phyloP scores from a whole-genome alignment of 2,329 filamentous ascomycete genomes.

The Botryotinia convoluta region DNA sequence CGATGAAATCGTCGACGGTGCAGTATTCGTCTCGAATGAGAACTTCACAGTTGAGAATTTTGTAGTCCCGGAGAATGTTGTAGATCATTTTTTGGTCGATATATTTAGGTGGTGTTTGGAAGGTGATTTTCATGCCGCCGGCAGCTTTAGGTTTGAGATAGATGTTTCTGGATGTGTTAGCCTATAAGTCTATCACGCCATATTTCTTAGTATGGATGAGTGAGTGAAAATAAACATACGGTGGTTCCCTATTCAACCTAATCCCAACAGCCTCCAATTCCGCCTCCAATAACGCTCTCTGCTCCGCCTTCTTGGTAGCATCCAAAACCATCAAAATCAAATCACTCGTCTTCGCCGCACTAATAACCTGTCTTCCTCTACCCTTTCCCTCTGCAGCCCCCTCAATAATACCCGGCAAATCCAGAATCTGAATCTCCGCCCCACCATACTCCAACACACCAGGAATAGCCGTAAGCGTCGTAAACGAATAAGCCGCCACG shows the following conservation, averaged over 20 bases:
- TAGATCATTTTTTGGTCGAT: slow-evolving; percentile 98
- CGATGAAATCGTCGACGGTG: slow-evolving; percentile 97
- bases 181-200: background rate
- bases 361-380: slow-evolving; percentile 92
- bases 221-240: slow-evolving; percentile 51
- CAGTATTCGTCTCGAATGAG: slow-evolving; percentile 91
- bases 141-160: slow-evolving; percentile 95
- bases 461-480: slow-evolving; percentile 93
- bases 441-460: slow-evolving; percentile 97
- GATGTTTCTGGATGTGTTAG: slow-evolving; percentile 68
- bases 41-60: slow-evolving; percentile 96
- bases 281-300: slow-evolving; percentile 82
- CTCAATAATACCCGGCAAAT: slow-evolving; percentile 97
- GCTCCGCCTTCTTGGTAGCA: slow-evolving; percentile 93
- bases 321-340: slow-evolving; percentile 96
- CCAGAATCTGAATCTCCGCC: slow-evolving; percentile 95
- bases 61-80: slow-evolving; percentile 98
- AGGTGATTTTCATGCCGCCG: slow-evolving; percentile 98
- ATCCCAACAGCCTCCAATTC: slow-evolving; percentile 96
- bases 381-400: slow-evolving; percentile 95
- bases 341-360: slow-evolving; percentile 96
- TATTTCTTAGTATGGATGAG: background rate
- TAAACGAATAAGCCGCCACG: slow-evolving; percentile 95
- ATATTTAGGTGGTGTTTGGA: slow-evolving; percentile 81
- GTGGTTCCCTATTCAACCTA: slow-evolving; percentile 83